Percentiles rank a stretch among this genome's conserved stretches.
These are phyloP conservation scores for Iberis amara DNA, from an alignment of 441 rosid species.

Conservation along the genomic window DNA sequence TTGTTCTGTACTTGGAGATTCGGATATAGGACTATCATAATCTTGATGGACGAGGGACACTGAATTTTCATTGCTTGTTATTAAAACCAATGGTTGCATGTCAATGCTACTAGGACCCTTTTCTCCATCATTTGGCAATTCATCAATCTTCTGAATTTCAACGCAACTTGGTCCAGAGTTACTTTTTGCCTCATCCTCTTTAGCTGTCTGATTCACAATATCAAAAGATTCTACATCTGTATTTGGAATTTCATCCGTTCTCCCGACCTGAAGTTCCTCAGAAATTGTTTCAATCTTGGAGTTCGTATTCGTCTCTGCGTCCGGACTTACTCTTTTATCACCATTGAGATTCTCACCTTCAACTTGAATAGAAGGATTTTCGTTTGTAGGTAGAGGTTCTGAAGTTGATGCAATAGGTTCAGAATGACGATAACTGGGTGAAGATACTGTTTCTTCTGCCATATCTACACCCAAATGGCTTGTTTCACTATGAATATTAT, in stretches of 20 bases:
- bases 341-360: constrained; percentile 8
- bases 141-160: constrained; percentile 13
- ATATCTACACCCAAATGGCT: background rate
- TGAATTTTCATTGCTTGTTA: constrained; percentile 23
- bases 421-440: constrained; percentile 13
- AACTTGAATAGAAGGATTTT: constrained; percentile 8
- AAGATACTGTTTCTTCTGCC: constrained; percentile 27
- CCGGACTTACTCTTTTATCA: constrained; percentile 14
- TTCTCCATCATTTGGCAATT: constrained; percentile 5
- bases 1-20: constrained; percentile 26
- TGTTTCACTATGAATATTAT: constrained; percentile 11
- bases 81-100: background rate
- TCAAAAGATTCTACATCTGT: constrained; percentile 16
- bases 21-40: constrained; percentile 18
- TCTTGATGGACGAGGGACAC: constrained; percentile 20
- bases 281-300: constrained; percentile 19
- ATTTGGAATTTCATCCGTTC: constrained; percentile 19
- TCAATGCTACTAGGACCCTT: constrained; percentile 11
- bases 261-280: constrained; percentile 24
- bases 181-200: constrained; percentile 17
- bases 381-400: constrained; percentile 20
- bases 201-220: constrained; percentile 18
- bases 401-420: constrained; percentile 22
- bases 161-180: constrained; percentile 9
- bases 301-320: constrained; percentile 16